Conservation (phyloP, 805 yeast species). For the Suhomyces xylopsoci region DNA sequence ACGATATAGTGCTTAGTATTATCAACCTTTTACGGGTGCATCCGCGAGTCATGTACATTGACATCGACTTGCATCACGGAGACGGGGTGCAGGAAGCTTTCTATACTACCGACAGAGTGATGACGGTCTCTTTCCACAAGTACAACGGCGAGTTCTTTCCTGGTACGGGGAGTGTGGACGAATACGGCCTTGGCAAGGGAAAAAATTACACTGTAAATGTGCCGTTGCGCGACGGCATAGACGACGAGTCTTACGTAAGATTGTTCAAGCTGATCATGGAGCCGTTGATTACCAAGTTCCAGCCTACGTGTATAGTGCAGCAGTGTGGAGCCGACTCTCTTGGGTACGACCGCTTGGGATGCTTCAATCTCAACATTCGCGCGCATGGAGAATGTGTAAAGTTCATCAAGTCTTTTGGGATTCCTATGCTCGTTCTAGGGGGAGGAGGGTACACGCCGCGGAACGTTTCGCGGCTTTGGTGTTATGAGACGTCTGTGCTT, state of each 20-base stretch:
- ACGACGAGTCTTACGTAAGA: slow-evolving; percentile 78
- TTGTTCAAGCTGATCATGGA: slow-evolving; percentile 82
- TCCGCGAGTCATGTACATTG: slow-evolving; percentile 89
- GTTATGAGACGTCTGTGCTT: slow-evolving; percentile 83
- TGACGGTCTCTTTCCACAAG: slow-evolving; percentile 95
- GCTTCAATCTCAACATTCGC: slow-evolving; percentile 85
- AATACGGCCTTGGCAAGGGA: slow-evolving; percentile 85
- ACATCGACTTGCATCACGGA: slow-evolving; percentile 94
- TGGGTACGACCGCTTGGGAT: slow-evolving; percentile 90
- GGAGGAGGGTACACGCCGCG: slow-evolving; percentile 99
- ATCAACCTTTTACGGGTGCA: slow-evolving; percentile 82
- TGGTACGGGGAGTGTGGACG: slow-evolving; percentile 92
- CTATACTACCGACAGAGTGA: slow-evolving; percentile 89
- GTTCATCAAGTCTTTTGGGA: slow-evolving; percentile 80
- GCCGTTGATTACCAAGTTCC: slow-evolving; percentile 86
- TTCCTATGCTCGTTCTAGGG: slow-evolving; percentile 88
- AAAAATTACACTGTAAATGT: slow-evolving; percentile 85
- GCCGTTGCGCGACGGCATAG: slow-evolving; percentile 93
- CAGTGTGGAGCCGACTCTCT: slow-evolving; percentile 98
- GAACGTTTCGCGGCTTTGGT: slow-evolving; percentile 92
- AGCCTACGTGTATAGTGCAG: slow-evolving; percentile 89
- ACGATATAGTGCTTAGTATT: slow-evolving; percentile 89
- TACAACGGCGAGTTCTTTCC: slow-evolving; percentile 94
- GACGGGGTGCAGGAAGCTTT: slow-evolving; percentile 98
- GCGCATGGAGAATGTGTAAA: slow-evolving; percentile 97